Base-by-base conservation (phyloP, 208 protist species). In the Phytomonas sp. region DNA sequence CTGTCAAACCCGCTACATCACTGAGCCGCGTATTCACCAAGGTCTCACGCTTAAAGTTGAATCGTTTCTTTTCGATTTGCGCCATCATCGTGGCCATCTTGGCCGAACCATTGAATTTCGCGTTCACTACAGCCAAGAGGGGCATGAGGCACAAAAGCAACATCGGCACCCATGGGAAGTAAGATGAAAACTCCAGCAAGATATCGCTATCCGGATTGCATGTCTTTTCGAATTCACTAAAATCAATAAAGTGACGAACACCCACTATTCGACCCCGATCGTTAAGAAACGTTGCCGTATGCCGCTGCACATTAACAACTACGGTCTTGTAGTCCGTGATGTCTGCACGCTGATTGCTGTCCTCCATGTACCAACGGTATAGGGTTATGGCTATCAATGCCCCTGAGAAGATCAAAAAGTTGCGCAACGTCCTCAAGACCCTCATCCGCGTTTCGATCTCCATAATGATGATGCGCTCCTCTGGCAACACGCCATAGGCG, bases 111-210 rank as follows among this genome's bases (percentile, higher is more conserved):
- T 74, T 88, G 72, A 85, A 86, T 52, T 69, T 67, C 26, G 80
- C 73, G 67, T 86, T 76, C 60, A 86, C 74, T 14, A 78, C 36
- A 14, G 83, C 79, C 26, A 91, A 68, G 29, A 90, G 36, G 29
- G 86, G 86, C 64, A 94, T 75, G 60, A 91, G 80, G 69, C 79
- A 87, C 64, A 94, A 74, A 40, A 93, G 66, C 56, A 91, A 64
- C 84, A 93, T 93, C 52, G 87, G 83, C 63, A 91, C 73, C 83
- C 80, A 91, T 56, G 87, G 87, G 75, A 88, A 93, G 77, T 89
- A 89, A 16, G 80, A 70, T 36, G 70, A 65, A 42, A 89, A 69
- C 60, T 66, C 42, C 30, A 93, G 70, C 45, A 93, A 29, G 29
- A 93, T 70, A 69, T 91, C 87, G 42, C 84, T 86, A 23, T 80